phyloP scores from a whole-genome alignment of 2,329 filamentous ascomycete species.

The Neopestalotiopsis sp. region DNA sequence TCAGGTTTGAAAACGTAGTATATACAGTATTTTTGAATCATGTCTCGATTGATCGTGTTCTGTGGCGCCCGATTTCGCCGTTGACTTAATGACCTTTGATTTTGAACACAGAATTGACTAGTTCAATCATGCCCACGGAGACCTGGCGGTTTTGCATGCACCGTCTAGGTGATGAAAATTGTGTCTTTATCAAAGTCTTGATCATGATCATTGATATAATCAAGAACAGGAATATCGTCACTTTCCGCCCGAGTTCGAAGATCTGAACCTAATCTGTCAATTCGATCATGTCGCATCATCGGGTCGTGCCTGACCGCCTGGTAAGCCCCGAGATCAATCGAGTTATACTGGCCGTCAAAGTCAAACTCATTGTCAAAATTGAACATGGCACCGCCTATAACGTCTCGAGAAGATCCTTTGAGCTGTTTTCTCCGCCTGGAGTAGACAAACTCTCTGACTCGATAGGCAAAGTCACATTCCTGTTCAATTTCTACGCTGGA shows the following conservation, averaged over 20 bases:
- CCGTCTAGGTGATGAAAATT: background rate
- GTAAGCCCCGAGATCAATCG: no score
- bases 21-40: no score
- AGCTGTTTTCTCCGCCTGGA: background rate
- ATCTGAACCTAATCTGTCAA: background rate
- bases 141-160: no score
- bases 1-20: no score
- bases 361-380: background rate
- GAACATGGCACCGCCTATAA: background rate
- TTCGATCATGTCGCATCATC: background rate
- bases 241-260: background rate
- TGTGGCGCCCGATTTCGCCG: no score
- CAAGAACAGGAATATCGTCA: background rate
- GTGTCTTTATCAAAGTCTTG: background rate
- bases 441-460: background rate
- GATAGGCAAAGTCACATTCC: constrained; percentile 1
- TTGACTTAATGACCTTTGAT: no score
- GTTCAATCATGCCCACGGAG: no score
- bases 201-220: background rate
- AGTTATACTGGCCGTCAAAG: fast-evolving
- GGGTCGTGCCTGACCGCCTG: background rate
- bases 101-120: no score
- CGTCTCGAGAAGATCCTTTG: background rate
- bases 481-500: background rate
- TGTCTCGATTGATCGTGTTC: no score